These are phyloP conservation scores for Globisporangium apiculatum DNA, from an alignment of 352 stramenopile species.

Conservation along the genomic window DNA sequence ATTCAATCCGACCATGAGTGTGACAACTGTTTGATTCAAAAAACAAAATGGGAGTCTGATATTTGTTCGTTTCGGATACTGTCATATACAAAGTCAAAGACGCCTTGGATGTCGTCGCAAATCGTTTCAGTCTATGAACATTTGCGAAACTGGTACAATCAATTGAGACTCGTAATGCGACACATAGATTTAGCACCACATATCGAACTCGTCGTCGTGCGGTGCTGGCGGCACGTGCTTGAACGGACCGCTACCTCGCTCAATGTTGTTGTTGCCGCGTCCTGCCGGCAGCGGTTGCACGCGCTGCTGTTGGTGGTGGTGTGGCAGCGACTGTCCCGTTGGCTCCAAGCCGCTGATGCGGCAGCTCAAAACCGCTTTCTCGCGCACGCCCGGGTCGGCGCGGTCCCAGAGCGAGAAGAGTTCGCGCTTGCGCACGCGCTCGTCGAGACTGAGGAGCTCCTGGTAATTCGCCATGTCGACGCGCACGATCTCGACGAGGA, in stretches of 20 bases:
- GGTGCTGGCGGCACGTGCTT: neutral
- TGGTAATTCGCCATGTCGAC: conserved; percentile 30
- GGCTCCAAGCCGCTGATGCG: conserved; percentile 14
- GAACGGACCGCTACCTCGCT: too few relatives aligned
- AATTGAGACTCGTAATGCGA: too few relatives aligned
- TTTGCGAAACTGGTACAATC: too few relatives aligned
- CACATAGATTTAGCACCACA: conserved; percentile 6
- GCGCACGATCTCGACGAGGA: conserved; percentile 63
- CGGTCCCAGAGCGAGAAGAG: conserved; percentile 40
- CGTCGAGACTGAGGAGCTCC: conserved; percentile 30
- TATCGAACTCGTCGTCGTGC: conserved; percentile 6
- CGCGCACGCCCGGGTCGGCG: conserved; percentile 15
- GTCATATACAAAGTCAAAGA: too few relatives aligned
- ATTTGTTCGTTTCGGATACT: too few relatives aligned
- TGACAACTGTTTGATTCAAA: too few relatives aligned
- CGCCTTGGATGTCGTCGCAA: too few relatives aligned
- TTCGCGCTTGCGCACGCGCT: conserved; percentile 25
- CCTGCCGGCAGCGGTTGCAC: neutral
- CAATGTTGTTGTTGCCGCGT: too few relatives aligned
- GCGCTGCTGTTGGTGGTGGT: neutral
- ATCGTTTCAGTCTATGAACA: too few relatives aligned
- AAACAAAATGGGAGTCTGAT: too few relatives aligned
- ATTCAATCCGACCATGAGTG: too few relatives aligned
- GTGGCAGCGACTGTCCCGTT: neutral
- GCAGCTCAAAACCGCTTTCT: conserved; percentile 34